Evolutionary conservation across 164 flowering plant genomes (phyloP), one percentile per base, ranked within the genome.

Genomic region (Hamamelis virginiana): DNA sequence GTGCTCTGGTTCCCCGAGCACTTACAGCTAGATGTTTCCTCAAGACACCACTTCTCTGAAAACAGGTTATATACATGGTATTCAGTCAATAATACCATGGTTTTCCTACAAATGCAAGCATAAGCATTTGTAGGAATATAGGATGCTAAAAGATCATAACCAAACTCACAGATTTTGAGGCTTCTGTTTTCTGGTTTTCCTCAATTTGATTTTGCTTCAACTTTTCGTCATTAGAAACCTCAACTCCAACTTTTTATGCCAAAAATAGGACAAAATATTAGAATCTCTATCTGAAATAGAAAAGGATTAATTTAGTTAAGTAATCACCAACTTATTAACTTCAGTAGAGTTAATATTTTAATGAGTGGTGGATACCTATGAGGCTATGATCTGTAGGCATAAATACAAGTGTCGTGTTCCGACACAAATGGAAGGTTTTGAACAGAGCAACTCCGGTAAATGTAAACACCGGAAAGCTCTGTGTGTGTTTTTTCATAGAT

Each of bases 1-100:
- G 26, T 52, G 43, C 65, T 38, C 55, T 68, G 43, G 47, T 50
- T 48, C 16, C 18, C 6, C 26, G 1, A 46, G 4, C n/a, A 62
- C 27, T 11, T 15, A 26, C 47, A 21, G 59, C 62, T 22, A 18
- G 9, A 55, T 55, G 8, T 65, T 55, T 28, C 26, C 43, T 45
- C 9, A 11, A 52, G 8, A 50, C n/a, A 64, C n/a, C 70, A 55
- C 4, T 11, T 52, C 16, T 66, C 78, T 75, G 50, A 57, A 52
- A 47, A n/a, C 26, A 71, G 46, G 55, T 48, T 38, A 56, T 56
- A 21, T 18, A 11, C 26, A 56, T 9, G 1, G 27, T 21, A 23
- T 55, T 11, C 15, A 55, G 11, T 55, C 63, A 59, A 38, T 59
- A 16, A 59, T 14, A 16, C 22, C 22, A 28, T 28, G 41, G 5